Base-by-base conservation (phyloP, 495 filamentous ascomycete genomes). In the Penicillium ucsense region DNA sequence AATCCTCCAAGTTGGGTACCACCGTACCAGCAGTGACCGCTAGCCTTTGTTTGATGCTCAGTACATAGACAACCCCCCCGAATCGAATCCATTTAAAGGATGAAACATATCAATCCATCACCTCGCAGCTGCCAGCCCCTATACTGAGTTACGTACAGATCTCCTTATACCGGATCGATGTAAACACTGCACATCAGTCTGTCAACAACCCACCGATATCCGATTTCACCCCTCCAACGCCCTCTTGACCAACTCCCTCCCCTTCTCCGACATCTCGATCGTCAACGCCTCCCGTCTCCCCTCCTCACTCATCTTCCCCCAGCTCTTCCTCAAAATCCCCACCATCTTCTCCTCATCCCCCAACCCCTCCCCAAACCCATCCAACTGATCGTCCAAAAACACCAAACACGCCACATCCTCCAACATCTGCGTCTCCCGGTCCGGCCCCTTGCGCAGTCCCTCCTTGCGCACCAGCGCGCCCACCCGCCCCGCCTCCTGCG, bases 321-420 rank as follows among this genome's bases (percentile, higher is more conserved):
- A 92, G 35, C 85, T 89, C 82, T 90, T 89, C 55, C 70, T 62
- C 65, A 92, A 60, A 49, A 92, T 89, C 8, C 57, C 70, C 8
- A 90, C 51, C 38, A 87, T 77, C 73, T 89, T 90, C 44, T 79
- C 83, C 65, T 89, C 59, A 55, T 62, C 86, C 75, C 80, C 59
- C 76, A 73, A 48, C 68, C 60, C 63, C 47, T 70, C 71, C 71
- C 85, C 82, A 64, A 89, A 92, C 40, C 72, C 74, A 56, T 86
- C 86, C 50, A 90, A 81, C 66, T 89, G 85, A 58, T 88, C 87
- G 61, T 89, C 86, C 55, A 92, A 60, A 62, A 92, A 92, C 33
- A 92, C 87, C 38, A 92, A 66, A 63, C 87, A 92, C 10, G 87
- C 87, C 46, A 88, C 85, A 68, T 92, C 87, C 65, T 92, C 86